Base-by-base conservation (phyloP, 495 filamentous ascomycete genomes). In the Annulohypoxylon moriforme region DNA sequence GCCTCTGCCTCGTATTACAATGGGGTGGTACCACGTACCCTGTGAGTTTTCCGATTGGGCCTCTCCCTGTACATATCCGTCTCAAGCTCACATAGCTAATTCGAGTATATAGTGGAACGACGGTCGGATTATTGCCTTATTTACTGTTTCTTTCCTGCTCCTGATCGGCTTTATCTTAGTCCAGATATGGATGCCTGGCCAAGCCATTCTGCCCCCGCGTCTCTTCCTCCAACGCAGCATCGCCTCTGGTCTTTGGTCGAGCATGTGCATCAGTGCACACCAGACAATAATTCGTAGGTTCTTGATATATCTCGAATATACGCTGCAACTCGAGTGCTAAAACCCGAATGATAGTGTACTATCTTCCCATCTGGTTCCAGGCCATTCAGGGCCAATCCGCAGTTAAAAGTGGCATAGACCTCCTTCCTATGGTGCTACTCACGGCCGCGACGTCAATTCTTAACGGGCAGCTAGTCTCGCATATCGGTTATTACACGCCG, bases 331-430 rank as follows among this genome's bases (percentile, higher is more conserved):
- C n/a, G 24, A 24, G 22, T 47, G 8, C 14, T 16, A 16, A 85
- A 83, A 67, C 83, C 84, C 66, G 47, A 85, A 18, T n/a, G 1
- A 36, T 87, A 8, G 77, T 89, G 18, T 90, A 88, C 75, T 90
- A 87, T 64, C 77, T 91, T 3, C 88, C 89, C 22, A 86, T 91
- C 63, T 92, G 89, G 72, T 91, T 90, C 74, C 89, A 92, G 68
- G 75, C 72, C 24, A 79, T 90, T 50, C 73, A 83, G 53, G 76
- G 77, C 49, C 77, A 75, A 10, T 81, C 71, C 18, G 83, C 89
- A 7, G 80, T 81, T 44, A 61, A 75, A 10, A 85, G 83, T 2
- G 88, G 87, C 47, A 81, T 90, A 11, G 75, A 77, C 3, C 87
- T 84, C 36, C 80, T 90, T 2, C 83, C 88, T 4, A 71, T 87